Conservation (phyloP, 176 grass and related monocot species). For the Oryza officinalis region DNA sequence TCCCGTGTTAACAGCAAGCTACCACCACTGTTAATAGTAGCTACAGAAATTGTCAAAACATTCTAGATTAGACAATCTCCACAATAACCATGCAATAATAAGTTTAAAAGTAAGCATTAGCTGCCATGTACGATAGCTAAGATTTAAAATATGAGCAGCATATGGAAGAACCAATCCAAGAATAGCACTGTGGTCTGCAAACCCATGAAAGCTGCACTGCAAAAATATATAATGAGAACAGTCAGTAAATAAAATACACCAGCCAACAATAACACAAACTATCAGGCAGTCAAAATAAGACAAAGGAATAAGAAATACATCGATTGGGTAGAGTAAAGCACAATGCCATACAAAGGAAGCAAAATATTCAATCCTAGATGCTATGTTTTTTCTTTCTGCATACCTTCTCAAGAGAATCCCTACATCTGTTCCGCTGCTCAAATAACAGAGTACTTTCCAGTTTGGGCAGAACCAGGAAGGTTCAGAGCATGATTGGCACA, state of each 20-base stretch:
- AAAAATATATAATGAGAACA: slow-evolving; percentile 18
- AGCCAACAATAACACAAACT: slow-evolving; percentile 12
- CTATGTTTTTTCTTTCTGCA: not conserved
- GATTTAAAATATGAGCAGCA: slow-evolving; percentile 18
- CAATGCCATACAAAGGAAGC: not conserved
- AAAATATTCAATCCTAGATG: not conserved
- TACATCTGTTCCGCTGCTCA: slow-evolving; percentile 34
- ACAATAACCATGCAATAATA: slow-evolving; percentile 15
- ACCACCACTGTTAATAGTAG: slow-evolving; percentile 40
- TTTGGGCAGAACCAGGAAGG: slow-evolving; percentile 83
- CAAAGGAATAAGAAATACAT: slow-evolving; percentile 30
- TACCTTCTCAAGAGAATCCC: slow-evolving; percentile 37
- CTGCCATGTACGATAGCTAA: slow-evolving; percentile 21
- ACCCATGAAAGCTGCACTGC: slow-evolving; percentile 33
- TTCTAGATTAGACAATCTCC: slow-evolving; percentile 7
- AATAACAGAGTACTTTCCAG: slow-evolving; percentile 94
- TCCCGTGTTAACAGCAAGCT: not conserved
- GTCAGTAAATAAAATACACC: slow-evolving; percentile 30
- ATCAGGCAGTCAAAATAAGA: not conserved
- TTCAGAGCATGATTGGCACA: slow-evolving; percentile 77
- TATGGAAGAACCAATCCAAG: slow-evolving; percentile 18
- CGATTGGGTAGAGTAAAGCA: not conserved
- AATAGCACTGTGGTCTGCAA: not conserved
- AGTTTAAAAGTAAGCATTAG: slow-evolving; percentile 23
- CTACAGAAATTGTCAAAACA: slow-evolving; percentile 32